Percentiles rank a stretch among this genome's conserved stretches.
phyloP scores from a whole-genome alignment of 2,329 filamentous ascomycete genomes.

The Fusarium irregulare region DNA sequence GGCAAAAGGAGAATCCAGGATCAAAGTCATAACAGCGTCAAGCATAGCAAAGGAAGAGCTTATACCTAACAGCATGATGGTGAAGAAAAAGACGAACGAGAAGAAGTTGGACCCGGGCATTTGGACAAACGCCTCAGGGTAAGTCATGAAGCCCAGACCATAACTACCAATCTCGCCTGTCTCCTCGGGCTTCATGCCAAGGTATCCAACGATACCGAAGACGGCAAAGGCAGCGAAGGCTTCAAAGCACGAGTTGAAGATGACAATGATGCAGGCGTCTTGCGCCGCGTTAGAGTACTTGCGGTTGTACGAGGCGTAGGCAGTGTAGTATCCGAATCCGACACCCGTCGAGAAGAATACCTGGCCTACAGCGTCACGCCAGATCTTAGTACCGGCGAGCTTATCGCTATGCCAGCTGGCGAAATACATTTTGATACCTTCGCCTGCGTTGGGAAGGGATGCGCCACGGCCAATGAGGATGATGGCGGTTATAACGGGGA shows the following conservation, averaged over 20 bases:
- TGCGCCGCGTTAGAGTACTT: slow-evolving; percentile 56
- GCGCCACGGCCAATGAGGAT: neutral
- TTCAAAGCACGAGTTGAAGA: neutral
- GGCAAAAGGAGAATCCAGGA: neutral
- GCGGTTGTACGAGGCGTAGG: slow-evolving; percentile 66
- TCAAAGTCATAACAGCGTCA: neutral
- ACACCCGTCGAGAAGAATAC: slow-evolving; percentile 56
- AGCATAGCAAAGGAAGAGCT: slow-evolving; percentile 2
- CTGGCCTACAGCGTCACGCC: slow-evolving; percentile 65
- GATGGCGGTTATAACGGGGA: fast-evolving
- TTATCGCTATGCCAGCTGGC: neutral
- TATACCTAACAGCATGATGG: neutral
- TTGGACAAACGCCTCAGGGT: neutral
- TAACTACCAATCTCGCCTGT: neutral
- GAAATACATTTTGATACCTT: slow-evolving; percentile 4
- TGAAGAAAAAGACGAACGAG: neutral
- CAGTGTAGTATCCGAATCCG: slow-evolving; percentile 66
- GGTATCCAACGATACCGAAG: neutral
- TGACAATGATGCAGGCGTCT: neutral
- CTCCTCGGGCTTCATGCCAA: neutral
- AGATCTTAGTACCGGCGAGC: slow-evolving; percentile 37
- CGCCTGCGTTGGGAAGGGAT: neutral
- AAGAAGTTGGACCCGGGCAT: neutral
- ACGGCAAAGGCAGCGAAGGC: neutral
- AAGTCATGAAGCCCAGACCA: neutral